Percentiles rank a stretch among this genome's conserved stretches.
These are phyloP conservation scores for Mallotus repandus DNA, from an alignment of 441 rosid species.

Conservation along the genomic window DNA sequence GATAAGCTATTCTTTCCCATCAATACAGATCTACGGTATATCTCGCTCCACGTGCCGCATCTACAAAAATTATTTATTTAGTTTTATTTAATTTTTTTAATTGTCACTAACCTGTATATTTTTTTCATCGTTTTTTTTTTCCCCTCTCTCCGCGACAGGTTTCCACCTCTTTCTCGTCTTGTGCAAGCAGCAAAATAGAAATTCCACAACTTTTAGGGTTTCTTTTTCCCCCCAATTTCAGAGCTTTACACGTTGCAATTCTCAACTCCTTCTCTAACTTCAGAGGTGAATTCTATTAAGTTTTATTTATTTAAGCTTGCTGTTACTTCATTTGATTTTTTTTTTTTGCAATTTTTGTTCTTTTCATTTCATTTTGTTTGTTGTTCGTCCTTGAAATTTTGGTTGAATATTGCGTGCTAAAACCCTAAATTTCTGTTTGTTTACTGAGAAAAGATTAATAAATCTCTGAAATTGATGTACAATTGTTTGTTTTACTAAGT, in stretches of 20 bases:
- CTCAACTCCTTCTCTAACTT: not conserved
- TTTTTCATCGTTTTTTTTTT: not conserved
- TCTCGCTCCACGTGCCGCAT: too few species aligned
- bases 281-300: constrained; percentile 17
- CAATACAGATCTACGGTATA: too few species aligned
- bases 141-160: constrained; percentile 15
- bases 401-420: not conserved
- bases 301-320: not conserved
- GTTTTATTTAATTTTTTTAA: constrained; percentile 1
- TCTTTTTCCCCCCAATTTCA: not conserved
- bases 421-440: constrained; percentile 7
- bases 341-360: not conserved
- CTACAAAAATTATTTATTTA: too few species aligned
- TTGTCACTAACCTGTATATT: constrained; percentile 4
- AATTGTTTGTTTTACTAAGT: too few species aligned
- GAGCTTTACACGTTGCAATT: too few species aligned
- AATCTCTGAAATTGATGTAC: not conserved
- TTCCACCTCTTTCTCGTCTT: constrained; percentile 20
- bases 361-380: not conserved
- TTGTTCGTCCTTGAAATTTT: not conserved
- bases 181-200: not conserved
- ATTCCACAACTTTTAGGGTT: constrained; percentile 26
- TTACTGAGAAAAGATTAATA: constrained; percentile 13
- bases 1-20: too few species aligned
- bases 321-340: not conserved